phyloP scores from a whole-genome alignment of 2,329 filamentous ascomycete genomes.

The Calonectria montana region DNA sequence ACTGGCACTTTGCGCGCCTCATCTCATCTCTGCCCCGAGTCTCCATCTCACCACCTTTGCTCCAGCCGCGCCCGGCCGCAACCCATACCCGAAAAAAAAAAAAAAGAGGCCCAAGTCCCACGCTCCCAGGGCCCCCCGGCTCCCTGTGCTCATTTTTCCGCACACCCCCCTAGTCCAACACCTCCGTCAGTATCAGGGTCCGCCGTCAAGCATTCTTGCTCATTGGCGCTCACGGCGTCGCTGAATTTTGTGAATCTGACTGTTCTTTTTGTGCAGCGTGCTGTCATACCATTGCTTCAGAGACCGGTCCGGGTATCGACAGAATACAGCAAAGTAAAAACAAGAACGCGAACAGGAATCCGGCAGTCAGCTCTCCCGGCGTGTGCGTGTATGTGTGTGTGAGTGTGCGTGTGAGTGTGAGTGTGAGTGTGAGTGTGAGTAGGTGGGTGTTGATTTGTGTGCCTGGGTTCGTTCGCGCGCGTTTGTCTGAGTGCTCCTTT shows the following conservation, averaged over 20 bases:
- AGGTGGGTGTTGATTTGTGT: background rate
- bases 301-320: background rate
- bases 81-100: conserved; percentile 19
- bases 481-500: conserved; percentile 15
- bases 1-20: conserved; percentile 12
- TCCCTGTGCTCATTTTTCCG: conserved; percentile 8
- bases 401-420: background rate
- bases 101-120: conserved; percentile 24
- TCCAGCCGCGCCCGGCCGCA: conserved; percentile 23
- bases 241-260: background rate
- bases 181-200: conserved; percentile 27
- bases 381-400: background rate
- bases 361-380: background rate
- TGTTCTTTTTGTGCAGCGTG: background rate
- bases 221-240: background rate
- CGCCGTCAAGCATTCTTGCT: conserved; percentile 20
- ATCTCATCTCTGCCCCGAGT: conserved; percentile 12
- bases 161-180: conserved; percentile 14
- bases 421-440: background rate
- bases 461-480: conserved; percentile 14
- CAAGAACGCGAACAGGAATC: background rate
- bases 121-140: conserved; percentile 16
- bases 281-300: background rate
- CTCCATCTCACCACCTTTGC: conserved; percentile 8
- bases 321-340: background rate